Conservation (phyloP, 2,329 filamentous ascomycete species). For the Botrytis galanthina region DNA sequence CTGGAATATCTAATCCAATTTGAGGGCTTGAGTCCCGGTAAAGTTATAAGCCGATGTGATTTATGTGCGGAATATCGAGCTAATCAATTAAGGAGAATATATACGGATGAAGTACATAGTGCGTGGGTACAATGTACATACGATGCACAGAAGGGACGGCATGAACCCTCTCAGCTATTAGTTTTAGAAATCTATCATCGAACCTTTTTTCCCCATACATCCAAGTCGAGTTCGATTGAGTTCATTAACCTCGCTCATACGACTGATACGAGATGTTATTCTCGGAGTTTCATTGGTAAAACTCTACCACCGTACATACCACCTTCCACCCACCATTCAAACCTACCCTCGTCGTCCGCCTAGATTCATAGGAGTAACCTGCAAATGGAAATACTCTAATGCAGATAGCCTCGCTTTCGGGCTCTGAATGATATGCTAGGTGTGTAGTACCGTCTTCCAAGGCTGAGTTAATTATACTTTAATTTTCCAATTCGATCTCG, state of each 20-base stretch:
- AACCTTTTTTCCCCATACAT: background rate
- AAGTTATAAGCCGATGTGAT: background rate
- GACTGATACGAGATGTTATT: background rate
- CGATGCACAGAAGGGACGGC: background rate
- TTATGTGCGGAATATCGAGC: background rate
- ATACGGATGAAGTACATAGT: background rate
- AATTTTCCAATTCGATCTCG: background rate
- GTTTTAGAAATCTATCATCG: background rate
- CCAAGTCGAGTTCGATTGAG: background rate
- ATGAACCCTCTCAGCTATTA: background rate
- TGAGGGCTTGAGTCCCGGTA: background rate
- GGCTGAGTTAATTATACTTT: background rate
- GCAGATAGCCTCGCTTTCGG: background rate
- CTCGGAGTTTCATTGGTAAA: background rate
- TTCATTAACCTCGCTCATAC: background rate
- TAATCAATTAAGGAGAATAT: background rate
- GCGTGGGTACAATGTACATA: background rate
- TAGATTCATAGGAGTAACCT: background rate
- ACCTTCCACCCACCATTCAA: background rate
- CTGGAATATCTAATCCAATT: background rate
- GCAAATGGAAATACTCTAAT: background rate
- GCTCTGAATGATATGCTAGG: background rate
- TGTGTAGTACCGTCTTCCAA: background rate
- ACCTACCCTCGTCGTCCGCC: background rate
- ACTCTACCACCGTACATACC: background rate